Evolutionary conservation across 768 basidiomycete genomes (phyloP), one percentile per base, ranked within the genome.

Genomic region (Lactarius trivialis): DNA sequence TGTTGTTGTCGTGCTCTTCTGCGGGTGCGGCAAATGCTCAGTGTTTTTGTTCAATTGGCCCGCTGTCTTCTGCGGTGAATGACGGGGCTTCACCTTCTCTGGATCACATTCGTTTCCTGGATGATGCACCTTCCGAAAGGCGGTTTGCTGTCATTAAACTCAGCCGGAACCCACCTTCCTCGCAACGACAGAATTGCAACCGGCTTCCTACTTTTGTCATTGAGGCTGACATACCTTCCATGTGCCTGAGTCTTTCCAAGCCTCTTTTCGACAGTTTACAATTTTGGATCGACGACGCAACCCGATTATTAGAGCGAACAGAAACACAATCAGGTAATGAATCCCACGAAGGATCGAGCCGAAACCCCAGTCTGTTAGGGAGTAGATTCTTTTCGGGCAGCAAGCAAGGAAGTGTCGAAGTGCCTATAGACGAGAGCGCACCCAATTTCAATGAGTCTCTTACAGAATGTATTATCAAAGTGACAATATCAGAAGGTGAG

Each of bases 211-310:
- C 68, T 55, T 55, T 72, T 41, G 68, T 68, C 7, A 36, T 67
- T 15, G 66, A 69, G 5, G 62, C 76, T 11, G 70, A 76, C 45
- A 71, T 95, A 15, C 91, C 93, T 15, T 85, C 85, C 4, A 72
- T 89, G n/a, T 75, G 82, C 67, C 71, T 80, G 12, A 75, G 82
- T 41, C 67, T 93, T 53, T 78, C 82, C 11, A 96, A 98, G 71
- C 69, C 74, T 6, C 64, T 77, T 2, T 73, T 94, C 8, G 92
- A 98, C 70, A 82, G 83, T 14, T 71, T 98, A 19, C 93, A 98
- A 72, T 88, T 86, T 69, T 91, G 89, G 79, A 86, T 85, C 7
- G 97, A 99, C 70, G 94, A 98, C 70, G 71, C 86, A 30, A 76
- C 85, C n/a, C 91, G 89, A 68, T 79, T 88, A 55, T 68, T 87